A percentile compares a stretch with the other conserved stretches of the same genome.
Evolutionary conservation across 129 eudicot species (phyloP).

Genomic region (Sambucus nigra): DNA sequence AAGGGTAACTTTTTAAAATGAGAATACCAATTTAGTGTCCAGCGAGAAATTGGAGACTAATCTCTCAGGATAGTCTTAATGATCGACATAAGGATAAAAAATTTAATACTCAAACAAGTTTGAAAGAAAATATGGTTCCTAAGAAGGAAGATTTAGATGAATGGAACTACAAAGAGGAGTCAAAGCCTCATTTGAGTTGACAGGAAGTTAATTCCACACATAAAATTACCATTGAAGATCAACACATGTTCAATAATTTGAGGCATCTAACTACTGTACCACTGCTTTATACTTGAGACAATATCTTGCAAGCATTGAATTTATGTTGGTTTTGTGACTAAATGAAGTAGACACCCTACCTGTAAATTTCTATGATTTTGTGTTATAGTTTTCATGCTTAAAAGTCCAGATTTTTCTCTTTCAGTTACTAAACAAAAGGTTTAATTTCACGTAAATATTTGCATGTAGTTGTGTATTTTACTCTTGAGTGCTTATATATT

Average conservation of each 20-base stretch:
- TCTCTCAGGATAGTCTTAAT: too few relatives aligned
- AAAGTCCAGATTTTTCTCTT: too few relatives aligned
- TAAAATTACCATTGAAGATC: constrained; percentile 25
- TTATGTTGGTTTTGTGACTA: background rate
- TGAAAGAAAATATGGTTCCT: constrained; percentile 56
- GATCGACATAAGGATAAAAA: constrained; percentile 17
- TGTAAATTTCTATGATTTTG: background rate
- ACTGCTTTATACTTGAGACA: constrained; percentile 29
- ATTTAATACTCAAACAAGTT: constrained; percentile 16
- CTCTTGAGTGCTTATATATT: too few relatives aligned
- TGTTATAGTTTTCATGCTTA: too few relatives aligned
- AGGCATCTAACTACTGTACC: constrained; percentile 26
- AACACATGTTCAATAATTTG: constrained; percentile 45
- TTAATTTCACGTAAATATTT: too few relatives aligned
- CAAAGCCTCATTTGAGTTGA: constrained; percentile 36
- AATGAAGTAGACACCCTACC: background rate
- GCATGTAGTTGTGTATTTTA: too few relatives aligned
- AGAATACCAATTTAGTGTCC: constrained; percentile 9
- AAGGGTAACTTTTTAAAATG: constrained; percentile 7
- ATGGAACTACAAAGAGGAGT: constrained; percentile 16
- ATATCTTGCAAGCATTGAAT: constrained; percentile 7
- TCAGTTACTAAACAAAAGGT: too few relatives aligned
- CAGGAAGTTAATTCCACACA: constrained; percentile 14
- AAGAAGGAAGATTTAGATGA: constrained; percentile 29
- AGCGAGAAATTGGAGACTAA: too few relatives aligned